Evolutionary conservation across 2,329 filamentous ascomycete genomes (phyloP), one percentile per base, ranked within the genome.

Genomic region (Fusarium nanum): DNA sequence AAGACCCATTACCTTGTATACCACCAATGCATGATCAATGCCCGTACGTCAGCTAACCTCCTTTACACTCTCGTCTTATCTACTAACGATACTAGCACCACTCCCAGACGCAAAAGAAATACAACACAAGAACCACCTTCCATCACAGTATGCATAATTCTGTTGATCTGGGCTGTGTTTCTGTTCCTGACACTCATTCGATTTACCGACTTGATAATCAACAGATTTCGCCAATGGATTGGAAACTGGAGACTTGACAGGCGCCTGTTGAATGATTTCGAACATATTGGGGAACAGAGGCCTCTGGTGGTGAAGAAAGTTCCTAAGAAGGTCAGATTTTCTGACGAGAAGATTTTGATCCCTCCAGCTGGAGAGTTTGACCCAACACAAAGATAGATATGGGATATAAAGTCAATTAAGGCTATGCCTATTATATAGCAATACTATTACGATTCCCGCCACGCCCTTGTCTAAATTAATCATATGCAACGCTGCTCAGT

Each of bases 321-420:
- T 16, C n/a, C 44, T 6, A 66, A 60, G 40, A 45, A 23, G 16
- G 55, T 66, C 32, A 59, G 47, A 12, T 66, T 66, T 28, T 34
- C 50, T 13, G 55, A 60, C 9, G 53, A 60, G 30, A 22, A n/a
- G 6, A 32, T 27, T 7, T 11, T 16, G 13, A 28, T 52, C 40
- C 49, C 49, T 10, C 13, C 16, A 6, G 32, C 23, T 16, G 27
- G 18, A 41, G 49, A 28, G 3, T n/a, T 14, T 42, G 27, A 42
- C 10, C 32, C 34, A 12, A 16, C 23, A 53, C 27, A 27, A 42
- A 40, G 13, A 27, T 18, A 40, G 7, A 23, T 23, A 27, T 23
- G 11, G 18, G 18, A 14, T 12, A 3, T 30, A 14, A 20, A 14
- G 32, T 42, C 20, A 23, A 37, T 16, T 41, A 34, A 22, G 45